These are phyloP conservation scores for Cyphellophora europaea DNA, from an alignment of 2,329 filamentous ascomycete genomes.

Conservation along the genomic window DNA sequence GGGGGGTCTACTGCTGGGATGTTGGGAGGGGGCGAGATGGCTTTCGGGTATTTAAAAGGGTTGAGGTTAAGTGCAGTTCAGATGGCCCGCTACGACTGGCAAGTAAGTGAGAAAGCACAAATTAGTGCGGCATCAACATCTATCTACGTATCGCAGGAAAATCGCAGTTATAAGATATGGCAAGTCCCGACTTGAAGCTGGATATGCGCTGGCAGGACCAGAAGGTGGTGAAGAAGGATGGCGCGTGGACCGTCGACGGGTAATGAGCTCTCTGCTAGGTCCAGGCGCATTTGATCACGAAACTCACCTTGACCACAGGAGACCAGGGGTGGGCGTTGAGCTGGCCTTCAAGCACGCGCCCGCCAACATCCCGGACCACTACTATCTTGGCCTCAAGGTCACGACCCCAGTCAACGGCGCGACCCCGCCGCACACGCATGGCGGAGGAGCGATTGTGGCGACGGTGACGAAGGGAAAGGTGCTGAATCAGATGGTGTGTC, in stretches of 20 bases:
- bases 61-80: too few species aligned
- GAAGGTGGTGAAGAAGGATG: conserved; percentile 7
- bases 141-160: too few species aligned
- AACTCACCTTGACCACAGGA: background rate
- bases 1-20: too few species aligned
- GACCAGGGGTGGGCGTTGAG: background rate
- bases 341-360: background rate
- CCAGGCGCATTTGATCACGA: too few species aligned
- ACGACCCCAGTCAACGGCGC: background rate
- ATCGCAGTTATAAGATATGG: too few species aligned
- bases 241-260: conserved; percentile 7
- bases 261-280: conserved; percentile 3
- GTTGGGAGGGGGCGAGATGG: too few species aligned
- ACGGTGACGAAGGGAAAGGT: conserved; percentile 30
- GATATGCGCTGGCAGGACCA: conserved; percentile 8
- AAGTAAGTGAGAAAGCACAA: too few species aligned
- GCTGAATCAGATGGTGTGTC: conserved; percentile 44
- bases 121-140: too few species aligned
- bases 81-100: too few species aligned
- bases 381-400: conserved; percentile 1
- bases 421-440: conserved; percentile 39
- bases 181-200: conserved; percentile 3
- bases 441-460: conserved; percentile 32
- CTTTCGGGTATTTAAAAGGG: too few species aligned
- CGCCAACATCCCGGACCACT: conserved; percentile 3